Evolutionary conservation across 2,329 filamentous ascomycete species (phyloP).

Genomic region (Microdochium bolleyi): DNA sequence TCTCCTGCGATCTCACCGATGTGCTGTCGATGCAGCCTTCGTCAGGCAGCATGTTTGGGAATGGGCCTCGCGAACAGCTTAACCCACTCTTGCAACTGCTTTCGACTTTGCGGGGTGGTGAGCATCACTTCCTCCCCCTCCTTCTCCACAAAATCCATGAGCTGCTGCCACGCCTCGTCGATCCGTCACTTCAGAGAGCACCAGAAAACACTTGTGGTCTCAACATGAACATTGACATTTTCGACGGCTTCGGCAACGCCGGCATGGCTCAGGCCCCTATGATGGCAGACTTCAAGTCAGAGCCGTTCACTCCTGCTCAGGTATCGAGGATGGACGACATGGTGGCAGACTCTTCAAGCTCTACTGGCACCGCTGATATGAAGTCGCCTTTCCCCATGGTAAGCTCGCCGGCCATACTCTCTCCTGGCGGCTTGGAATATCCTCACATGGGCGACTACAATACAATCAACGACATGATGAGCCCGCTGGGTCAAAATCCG

Average conservation of each 20-base stretch:
- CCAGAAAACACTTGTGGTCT: constrained; percentile 46
- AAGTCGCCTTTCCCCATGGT: constrained; percentile 37
- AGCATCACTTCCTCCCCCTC: constrained; percentile 69
- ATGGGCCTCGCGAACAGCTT: constrained; percentile 66
- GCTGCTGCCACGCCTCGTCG: constrained; percentile 53
- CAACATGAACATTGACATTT: constrained; percentile 56
- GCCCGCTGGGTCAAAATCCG: constrained; percentile 30
- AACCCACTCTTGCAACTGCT: constrained; percentile 61
- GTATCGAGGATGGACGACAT: constrained; percentile 33
- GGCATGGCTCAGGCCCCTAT: constrained; percentile 49
- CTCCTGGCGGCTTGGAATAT: constrained; percentile 40
- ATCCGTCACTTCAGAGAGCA: constrained; percentile 50
- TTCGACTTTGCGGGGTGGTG: constrained; percentile 63
- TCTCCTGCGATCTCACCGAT: constrained; percentile 65
- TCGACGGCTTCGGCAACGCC: constrained; percentile 57
- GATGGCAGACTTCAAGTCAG: constrained; percentile 37
- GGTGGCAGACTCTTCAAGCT: constrained; percentile 26
- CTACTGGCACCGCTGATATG: constrained; percentile 30
- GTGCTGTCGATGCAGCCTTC: constrained; percentile 60
- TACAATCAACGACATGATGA: constrained; percentile 46
- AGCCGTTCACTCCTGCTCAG: constrained; percentile 21
- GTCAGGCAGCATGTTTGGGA: constrained; percentile 52
- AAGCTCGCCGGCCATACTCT: constrained; percentile 45
- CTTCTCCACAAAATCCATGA: constrained; percentile 71
- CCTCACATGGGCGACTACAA: constrained; percentile 36